Percentiles rank a stretch among this genome's conserved stretches.
These are phyloP conservation scores for Salix dunnii DNA, from an alignment of 345 rosid genomes.

Conservation along the genomic window DNA sequence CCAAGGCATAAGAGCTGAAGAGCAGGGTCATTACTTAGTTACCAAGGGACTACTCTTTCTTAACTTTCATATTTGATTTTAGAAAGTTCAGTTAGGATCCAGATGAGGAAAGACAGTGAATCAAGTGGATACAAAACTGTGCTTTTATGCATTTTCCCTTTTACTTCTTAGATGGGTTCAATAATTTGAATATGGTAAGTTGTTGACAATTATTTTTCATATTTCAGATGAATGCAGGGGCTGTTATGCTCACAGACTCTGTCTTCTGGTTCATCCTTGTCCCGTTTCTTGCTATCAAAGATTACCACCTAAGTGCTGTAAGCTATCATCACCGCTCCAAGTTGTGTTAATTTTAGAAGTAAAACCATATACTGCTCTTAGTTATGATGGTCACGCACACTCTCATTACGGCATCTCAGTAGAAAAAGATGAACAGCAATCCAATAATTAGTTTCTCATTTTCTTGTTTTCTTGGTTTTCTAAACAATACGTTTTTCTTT, in stretches of 20 bases:
- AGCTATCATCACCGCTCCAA: slow-evolving; percentile 26
- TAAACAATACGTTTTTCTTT: not conserved
- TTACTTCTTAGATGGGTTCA: not conserved
- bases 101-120: not conserved
- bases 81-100: not conserved
- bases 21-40: not conserved
- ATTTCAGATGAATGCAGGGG: slow-evolving; percentile 93
- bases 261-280: slow-evolving; percentile 92
- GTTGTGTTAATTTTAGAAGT: not conserved
- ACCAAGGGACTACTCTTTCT: not conserved
- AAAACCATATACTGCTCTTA: not conserved
- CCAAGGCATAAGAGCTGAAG: not conserved
- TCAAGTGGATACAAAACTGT: not conserved
- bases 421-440: not conserved
- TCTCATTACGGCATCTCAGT: not conserved
- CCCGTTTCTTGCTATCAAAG: slow-evolving; percentile 78
- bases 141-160: not conserved
- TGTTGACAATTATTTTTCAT: slow-evolving; percentile 7
- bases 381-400: not conserved
- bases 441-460: not conserved
- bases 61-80: not conserved
- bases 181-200: not conserved
- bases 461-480: not conserved
- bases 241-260: slow-evolving; percentile 89
- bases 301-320: slow-evolving; percentile 67